Percentiles rank a stretch among this genome's conserved stretches.
Conservation (phyloP, 805 yeast genomes). For the Ogataea nonfermentans region DNA sequence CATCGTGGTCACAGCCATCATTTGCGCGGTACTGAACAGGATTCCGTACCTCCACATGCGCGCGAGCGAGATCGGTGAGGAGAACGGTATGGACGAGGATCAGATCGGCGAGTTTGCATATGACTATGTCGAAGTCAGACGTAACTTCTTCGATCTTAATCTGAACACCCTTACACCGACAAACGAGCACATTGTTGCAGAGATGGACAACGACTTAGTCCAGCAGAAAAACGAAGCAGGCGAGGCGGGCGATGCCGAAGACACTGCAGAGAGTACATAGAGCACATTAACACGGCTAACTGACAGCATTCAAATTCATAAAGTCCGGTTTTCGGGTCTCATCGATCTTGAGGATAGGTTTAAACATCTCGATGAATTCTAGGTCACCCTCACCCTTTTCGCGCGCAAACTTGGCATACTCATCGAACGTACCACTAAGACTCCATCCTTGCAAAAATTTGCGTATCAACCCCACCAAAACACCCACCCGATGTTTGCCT, state of each 20-base stretch:
- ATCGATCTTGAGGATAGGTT: conserved; percentile 54
- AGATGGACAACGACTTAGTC: not conserved
- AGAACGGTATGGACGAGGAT: conserved; percentile 89
- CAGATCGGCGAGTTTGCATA: conserved; percentile 99
- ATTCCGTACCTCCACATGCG: conserved; percentile 83
- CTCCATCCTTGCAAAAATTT: conserved; percentile 91
- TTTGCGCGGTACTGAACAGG: conserved; percentile 69
- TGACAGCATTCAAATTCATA: conserved; percentile 32
- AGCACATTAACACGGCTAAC: conserved; percentile 1
- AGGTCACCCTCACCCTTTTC: conserved; percentile 92
- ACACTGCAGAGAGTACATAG: not conserved
- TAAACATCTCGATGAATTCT: conserved; percentile 84
- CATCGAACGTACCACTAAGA: conserved; percentile 88
- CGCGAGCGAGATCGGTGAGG: conserved; percentile 82
- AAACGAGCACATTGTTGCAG: not conserved
- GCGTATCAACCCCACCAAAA: conserved; percentile 86
- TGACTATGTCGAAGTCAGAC: conserved; percentile 93
- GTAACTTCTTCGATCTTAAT: conserved; percentile 66
- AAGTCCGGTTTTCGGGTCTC: conserved; percentile 58
- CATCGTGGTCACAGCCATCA: conserved; percentile 69
- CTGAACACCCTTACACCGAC: conserved; percentile 10
- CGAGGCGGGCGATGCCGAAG: not conserved
- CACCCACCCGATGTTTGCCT: conserved; percentile 97
- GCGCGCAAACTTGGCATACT: conserved; percentile 86
- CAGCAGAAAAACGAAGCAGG: not conserved